Evolutionary conservation across 129 eudicot genomes (phyloP).

Genomic region (Sambucus nigra): DNA sequence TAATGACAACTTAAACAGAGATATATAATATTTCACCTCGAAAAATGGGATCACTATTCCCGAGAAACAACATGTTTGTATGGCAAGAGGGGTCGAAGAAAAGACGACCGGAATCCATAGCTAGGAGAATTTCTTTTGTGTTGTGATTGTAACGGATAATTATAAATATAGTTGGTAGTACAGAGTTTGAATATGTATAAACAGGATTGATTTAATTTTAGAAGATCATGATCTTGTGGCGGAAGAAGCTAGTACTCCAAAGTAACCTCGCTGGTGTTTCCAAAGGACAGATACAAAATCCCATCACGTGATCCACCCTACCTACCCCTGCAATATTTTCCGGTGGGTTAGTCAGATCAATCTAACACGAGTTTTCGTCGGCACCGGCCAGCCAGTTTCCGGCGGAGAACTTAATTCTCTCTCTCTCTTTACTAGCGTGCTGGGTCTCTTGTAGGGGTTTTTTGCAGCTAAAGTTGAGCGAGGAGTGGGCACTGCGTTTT

Average conservation of each 20-base stretch:
- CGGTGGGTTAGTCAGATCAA: neutral
- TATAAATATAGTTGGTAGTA: conserved; percentile 4
- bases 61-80: conserved; percentile 63
- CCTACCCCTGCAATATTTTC: conserved; percentile 14
- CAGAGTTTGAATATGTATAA: conserved; percentile 11
- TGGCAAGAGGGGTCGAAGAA: conserved; percentile 48
- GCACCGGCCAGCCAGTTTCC: conserved; percentile 18
- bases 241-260: conserved; percentile 93
- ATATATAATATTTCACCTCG: conserved; percentile 39
- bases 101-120: conserved; percentile 58
- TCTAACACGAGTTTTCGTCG: neutral
- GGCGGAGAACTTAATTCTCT: conserved; percentile 14
- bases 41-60: conserved; percentile 50
- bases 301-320: conserved; percentile 50
- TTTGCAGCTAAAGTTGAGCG: conserved; percentile 59
- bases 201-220: conserved; percentile 19
- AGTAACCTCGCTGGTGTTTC: conserved; percentile 85
- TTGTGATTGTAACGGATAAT: conserved; percentile 10
- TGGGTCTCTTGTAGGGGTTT: conserved; percentile 6
- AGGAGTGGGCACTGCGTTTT: conserved; percentile 28
- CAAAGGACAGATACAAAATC: conserved; percentile 81
- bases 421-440: conserved; percentile 3
- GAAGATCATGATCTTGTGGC: conserved; percentile 90
- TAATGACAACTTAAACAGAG: neutral
- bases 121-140: conserved; percentile 13